Evolutionary conservation across 371 early-diverging fungal genomes (phyloP), one percentile per base, ranked within the genome.

Genomic region (Lichtheimia ornata): DNA sequence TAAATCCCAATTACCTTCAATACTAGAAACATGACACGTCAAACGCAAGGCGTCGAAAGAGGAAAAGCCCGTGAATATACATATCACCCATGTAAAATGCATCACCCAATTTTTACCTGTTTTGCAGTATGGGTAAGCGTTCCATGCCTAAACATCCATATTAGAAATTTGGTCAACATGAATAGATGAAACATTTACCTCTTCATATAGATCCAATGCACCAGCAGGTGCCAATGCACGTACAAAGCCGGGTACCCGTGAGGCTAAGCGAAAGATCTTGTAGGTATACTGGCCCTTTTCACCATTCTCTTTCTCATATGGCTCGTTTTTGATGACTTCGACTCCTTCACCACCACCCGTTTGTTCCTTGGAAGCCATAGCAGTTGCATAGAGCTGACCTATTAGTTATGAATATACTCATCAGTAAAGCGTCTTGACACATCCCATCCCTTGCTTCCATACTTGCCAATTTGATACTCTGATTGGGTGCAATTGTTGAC

Each of bases 51-150:
- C 4, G 7, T 28, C 28, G 28, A 35, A 35, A 9, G 6, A 9
- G 11, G 11, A 11, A 35, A 35, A 11, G 1, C 9, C 2, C 35
- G 35, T 35, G 35, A 35, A 9, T 35, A 22, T 22, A 22, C 2
- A 22, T 22, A 35, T 35, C 30, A 30, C 7, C 30, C 30, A 4
- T 30, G 30, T 30, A 3, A 35, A 11, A 28, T 7, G 11, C 11
- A 6, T 35, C 35, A 9, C 11, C 9, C 11, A 35, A 35, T 11
- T 35, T 35, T 73, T 85, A 90, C 88, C 85, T 71, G 90, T 89
- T 74, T 83, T 86, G 77, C 90, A 89, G 64, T 89, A 86, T 13
- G 92, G 92, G 66, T 90, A 92, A 30, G 88, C 92, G 67, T 92
- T 92, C 92, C 92, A 92, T 47, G 92, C 92, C 74, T 76, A 65